These are phyloP conservation scores for Penicillium paxilli DNA, from an alignment of 495 filamentous ascomycete species.

Conservation along the genomic window DNA sequence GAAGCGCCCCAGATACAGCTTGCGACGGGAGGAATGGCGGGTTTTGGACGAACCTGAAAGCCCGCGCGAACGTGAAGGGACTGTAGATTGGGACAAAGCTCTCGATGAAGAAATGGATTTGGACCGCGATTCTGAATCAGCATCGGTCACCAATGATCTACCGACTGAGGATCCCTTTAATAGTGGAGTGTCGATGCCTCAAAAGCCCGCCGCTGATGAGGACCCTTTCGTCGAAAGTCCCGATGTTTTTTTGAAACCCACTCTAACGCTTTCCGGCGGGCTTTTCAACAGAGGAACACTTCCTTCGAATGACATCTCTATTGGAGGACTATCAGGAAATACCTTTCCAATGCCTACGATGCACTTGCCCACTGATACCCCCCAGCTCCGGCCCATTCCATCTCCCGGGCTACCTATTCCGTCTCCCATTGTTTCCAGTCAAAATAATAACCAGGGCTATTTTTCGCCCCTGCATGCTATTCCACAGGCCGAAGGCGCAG, in stretches of 20 bases:
- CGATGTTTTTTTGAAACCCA: constrained; percentile 22
- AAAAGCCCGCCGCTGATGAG: constrained; percentile 6
- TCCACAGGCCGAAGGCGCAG: constrained; percentile 7
- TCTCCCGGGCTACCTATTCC: constrained; percentile 47
- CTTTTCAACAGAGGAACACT: constrained; percentile 8
- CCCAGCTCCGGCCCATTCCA: constrained; percentile 45
- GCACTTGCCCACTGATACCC: constrained; percentile 39
- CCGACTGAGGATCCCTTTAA: not conserved
- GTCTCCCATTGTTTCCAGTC: constrained; percentile 41
- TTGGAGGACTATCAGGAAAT: constrained; percentile 1
- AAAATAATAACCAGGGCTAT: constrained; percentile 28
- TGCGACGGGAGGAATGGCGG: constrained; percentile 66
- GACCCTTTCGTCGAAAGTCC: constrained; percentile 18
- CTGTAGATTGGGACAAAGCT: constrained; percentile 30
- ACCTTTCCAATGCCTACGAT: not conserved
- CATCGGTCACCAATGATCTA: constrained; percentile 14
- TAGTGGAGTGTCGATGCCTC: constrained; percentile 15
- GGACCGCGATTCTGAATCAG: constrained; percentile 13
- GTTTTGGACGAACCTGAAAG: constrained; percentile 67
- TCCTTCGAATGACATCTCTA: constrained; percentile 1
- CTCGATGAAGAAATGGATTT: constrained; percentile 38
- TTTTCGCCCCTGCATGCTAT: constrained; percentile 23
- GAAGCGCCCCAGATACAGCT: constrained; percentile 74
- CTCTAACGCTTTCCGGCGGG: constrained; percentile 13
- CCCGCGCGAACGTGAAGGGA: constrained; percentile 51